Evolutionary conservation across 371 early-diverging fungal species (phyloP).

Genomic region (Mucor lusitanicus): DNA sequence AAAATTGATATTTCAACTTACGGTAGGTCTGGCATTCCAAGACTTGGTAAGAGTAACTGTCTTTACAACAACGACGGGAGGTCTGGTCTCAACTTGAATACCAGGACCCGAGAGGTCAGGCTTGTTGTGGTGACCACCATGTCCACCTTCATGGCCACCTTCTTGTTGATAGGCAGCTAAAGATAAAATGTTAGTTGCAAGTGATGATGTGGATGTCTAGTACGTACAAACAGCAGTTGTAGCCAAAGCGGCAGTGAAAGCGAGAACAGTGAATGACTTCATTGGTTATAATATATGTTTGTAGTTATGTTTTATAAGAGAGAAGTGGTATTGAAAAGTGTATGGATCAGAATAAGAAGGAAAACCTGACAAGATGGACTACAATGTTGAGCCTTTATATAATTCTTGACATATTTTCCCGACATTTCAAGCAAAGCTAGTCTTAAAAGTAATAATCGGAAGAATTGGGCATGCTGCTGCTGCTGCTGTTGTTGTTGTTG

Average conservation of each 20-base stretch:
- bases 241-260: conserved; percentile 23
- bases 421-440: conserved; percentile 7
- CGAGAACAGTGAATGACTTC: conserved; percentile 27
- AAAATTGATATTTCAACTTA: background rate
- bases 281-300: conserved; percentile 8
- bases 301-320: background rate
- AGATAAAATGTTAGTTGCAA: background rate
- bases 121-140: background rate
- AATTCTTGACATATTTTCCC: conserved; percentile 6
- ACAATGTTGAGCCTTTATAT: background rate
- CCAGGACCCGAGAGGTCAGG: background rate
- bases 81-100: conserved; percentile 8
- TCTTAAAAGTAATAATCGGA: conserved; percentile 12
- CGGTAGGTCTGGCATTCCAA: background rate
- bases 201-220: background rate
- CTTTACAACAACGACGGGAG: conserved; percentile 17
- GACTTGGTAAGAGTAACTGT: conserved; percentile 17
- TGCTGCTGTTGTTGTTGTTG: background rate
- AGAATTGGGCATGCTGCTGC: background rate
- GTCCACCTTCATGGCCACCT: background rate
- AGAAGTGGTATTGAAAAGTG: conserved; percentile 1
- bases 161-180: background rate
- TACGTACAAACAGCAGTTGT: conserved; percentile 21
- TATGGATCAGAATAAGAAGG: background rate
- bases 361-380: background rate